A percentile compares a stretch with the other conserved stretches of the same genome.
These are phyloP conservation scores for Coemansia sp. DNA, from an alignment of 192 early-diverging fungal genomes.

Conservation along the genomic window DNA sequence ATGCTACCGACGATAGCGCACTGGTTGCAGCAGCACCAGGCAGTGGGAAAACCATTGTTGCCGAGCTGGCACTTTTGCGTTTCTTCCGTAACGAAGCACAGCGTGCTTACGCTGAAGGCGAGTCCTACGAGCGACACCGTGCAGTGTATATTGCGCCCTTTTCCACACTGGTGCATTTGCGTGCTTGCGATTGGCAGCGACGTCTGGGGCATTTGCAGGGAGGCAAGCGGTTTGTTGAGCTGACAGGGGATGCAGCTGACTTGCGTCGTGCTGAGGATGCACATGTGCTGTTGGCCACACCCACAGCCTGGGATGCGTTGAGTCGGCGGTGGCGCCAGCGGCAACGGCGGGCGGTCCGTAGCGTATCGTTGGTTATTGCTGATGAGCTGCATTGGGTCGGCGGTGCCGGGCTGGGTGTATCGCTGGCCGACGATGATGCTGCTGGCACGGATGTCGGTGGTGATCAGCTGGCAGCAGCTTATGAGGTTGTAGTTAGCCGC, in stretches of 20 bases:
- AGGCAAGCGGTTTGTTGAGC: conserved; percentile 81
- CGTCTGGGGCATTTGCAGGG: conserved; percentile 80
- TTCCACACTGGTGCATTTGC: conserved; percentile 75
- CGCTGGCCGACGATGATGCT: conserved; percentile 87
- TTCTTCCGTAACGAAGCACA: conserved; percentile 62
- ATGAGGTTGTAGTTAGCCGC: conserved; percentile 90
- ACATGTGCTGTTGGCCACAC: conserved; percentile 90
- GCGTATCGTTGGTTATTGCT: conserved; percentile 81
- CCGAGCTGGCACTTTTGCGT: conserved; percentile 92
- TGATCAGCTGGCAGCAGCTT: conserved; percentile 69
- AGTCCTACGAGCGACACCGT: conserved; percentile 47
- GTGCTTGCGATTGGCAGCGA: conserved; percentile 75
- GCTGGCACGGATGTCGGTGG: conserved; percentile 61
- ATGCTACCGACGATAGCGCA: conserved; percentile 81
- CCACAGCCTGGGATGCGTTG: conserved; percentile 90
- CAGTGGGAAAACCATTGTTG: conserved; percentile 91
- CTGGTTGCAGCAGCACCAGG: conserved; percentile 93
- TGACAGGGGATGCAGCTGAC: conserved; percentile 92
- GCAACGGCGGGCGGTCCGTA: conserved; percentile 89
- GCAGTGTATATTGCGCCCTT: conserved; percentile 92
- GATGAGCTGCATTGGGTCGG: conserved; percentile 96
- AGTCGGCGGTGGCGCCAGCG: conserved; percentile 95
- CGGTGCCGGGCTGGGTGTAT: conserved; percentile 61
- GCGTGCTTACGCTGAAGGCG: conserved; percentile 30
- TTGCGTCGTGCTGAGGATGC: conserved; percentile 84